These are phyloP conservation scores for Ganoderma leucocontextum DNA, from an alignment of 1,284 basidiomycete genomes.

Conservation along the genomic window DNA sequence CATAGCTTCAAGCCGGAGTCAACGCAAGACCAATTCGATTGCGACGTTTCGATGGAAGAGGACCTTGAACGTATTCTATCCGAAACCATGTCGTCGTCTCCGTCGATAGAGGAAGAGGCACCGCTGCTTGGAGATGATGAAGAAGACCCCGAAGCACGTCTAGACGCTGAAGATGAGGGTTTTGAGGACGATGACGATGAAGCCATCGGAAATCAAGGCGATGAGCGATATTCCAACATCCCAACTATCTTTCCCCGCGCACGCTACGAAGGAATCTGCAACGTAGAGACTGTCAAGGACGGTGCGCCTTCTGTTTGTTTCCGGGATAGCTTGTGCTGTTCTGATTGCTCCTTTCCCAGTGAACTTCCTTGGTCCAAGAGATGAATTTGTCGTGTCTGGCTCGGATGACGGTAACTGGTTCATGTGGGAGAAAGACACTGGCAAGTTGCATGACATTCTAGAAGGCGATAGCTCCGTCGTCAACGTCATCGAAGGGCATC, in stretches of 20 bases:
- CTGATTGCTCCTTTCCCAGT: conserved; percentile 53
- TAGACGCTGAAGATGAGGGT: conserved; percentile 37
- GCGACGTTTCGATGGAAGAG: conserved; percentile 39
- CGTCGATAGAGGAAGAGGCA: background rate
- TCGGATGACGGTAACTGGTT: conserved; percentile 91
- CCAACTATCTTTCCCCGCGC: conserved; percentile 76
- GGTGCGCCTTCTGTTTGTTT: conserved; percentile 56
- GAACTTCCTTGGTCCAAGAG: conserved; percentile 82
- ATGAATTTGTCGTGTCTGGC: conserved; percentile 87
- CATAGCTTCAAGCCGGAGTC: background rate
- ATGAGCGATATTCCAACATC: conserved; percentile 46
- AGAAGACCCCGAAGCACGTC: conserved; percentile 21
- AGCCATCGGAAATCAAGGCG: conserved; percentile 32
- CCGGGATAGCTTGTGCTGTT: conserved; percentile 7
- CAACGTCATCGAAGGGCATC: conserved; percentile 90
- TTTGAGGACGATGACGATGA: conserved; percentile 41
- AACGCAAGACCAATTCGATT: conserved; percentile 8
- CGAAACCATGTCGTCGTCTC: conserved; percentile 21
- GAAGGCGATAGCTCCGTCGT: conserved; percentile 87
- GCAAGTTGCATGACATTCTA: conserved; percentile 76
- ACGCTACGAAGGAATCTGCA: conserved; percentile 79
- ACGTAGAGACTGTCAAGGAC: conserved; percentile 91
- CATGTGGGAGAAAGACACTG: conserved; percentile 81
- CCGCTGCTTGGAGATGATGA: conserved; percentile 18
- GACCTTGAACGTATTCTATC: conserved; percentile 39